Conservation (phyloP, 139 green algal species). For the Closterium sp. region DNA sequence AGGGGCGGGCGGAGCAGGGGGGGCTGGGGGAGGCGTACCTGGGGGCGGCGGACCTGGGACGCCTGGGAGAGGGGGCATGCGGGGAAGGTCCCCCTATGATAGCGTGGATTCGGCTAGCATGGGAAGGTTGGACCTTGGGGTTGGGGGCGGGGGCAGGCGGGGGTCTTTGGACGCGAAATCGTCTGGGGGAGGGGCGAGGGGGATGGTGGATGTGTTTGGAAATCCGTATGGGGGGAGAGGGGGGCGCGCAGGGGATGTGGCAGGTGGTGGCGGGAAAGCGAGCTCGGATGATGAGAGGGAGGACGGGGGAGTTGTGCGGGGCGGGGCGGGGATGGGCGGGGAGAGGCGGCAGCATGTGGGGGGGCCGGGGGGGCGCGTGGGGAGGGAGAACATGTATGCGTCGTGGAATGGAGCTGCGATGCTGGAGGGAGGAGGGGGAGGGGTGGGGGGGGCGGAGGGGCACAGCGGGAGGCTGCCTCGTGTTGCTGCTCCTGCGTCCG, state of each 20-base stretch:
- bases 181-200: not conserved
- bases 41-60: not conserved
- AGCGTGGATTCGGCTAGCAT: not conserved
- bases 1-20: not conserved
- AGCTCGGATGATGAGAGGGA: not conserved
- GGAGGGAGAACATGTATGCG: not conserved
- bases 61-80: not conserved
- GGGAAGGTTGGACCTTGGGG: not conserved
- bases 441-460: not conserved
- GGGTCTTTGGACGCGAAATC: not conserved
- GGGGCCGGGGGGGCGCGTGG: no score
- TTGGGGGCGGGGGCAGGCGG: not conserved
- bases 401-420: not conserved
- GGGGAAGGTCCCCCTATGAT: not conserved
- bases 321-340: not conserved
- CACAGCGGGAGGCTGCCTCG: not conserved
- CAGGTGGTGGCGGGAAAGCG: not conserved
- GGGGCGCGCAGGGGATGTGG: not conserved
- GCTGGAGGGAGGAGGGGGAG: not conserved
- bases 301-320: not conserved
- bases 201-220: not conserved
- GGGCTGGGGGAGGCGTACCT: not conserved
- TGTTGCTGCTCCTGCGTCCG: no score
- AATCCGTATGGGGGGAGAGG: not conserved
- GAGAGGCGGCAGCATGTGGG: not conserved